Base-by-base conservation (phyloP, 768 basidiomycete genomes). In the Boletellus emodensis region DNA sequence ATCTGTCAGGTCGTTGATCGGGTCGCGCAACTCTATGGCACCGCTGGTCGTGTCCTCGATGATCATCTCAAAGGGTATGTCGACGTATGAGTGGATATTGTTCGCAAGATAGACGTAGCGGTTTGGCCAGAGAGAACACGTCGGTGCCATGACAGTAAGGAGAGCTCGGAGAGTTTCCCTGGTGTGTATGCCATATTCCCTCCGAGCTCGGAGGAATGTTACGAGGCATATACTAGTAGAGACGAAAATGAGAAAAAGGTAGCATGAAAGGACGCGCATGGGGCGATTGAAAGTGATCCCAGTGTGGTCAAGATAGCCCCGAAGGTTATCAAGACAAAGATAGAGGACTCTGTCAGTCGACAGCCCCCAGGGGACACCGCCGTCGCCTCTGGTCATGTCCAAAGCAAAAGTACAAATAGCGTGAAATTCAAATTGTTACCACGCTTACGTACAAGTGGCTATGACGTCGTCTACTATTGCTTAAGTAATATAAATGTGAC, bases 21-120 rank as follows among this genome's bases (percentile, higher is more conserved):
- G 62, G 51, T 78, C 63, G 53, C 77, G 69, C 40, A 80, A 46
- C 57, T 82, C 81, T 13, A 81, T 54, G 12, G 57, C 40, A 11
- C 79, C 80, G 7, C 56, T 49, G 45, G 59, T 57, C 18, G 77
- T 59, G 44, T 68, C 69, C 20, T 63, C 46, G 30, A 80, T 48
- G 49, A 81, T 57, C 36, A 62, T 57, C 26, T 66, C 58, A 3
- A 75, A 53, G 39, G 72, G 65, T 36, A 77, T 39, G 6, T 51
- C 44, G 44, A 77, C 50, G 1, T 56, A 55, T 17, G 62, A 61
- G 41, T 59, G 53, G 24, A 46, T 44, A 28, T 44, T 14, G 28
- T 63, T 55, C 43, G 74, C 66, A 28, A 71, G 61, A 42, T 49
- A 33, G 36, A 63, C 56, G 55, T 78, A 73, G 30, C 66, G 64